Percentiles rank a stretch among this genome's conserved stretches.
Conservation (phyloP, 331 rosid species). For the Pyracantha coccinea region DNA sequence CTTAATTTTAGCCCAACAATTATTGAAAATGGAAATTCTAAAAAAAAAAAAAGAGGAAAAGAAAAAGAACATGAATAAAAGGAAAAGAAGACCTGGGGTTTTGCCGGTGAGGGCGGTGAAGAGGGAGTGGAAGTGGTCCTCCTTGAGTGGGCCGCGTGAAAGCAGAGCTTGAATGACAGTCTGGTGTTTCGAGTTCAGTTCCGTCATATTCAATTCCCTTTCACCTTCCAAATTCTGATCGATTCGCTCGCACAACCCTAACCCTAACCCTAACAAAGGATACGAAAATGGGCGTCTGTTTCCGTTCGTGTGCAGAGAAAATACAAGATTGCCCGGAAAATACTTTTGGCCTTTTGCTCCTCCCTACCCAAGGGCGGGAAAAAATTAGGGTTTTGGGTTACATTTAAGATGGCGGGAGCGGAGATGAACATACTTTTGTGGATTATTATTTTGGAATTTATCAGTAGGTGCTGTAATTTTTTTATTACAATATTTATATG, state of each 20-base stretch:
- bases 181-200: conserved; percentile 52
- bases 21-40: background rate
- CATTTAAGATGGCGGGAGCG: background rate
- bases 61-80: too few species aligned
- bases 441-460: background rate
- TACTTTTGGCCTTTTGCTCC: background rate
- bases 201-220: conserved; percentile 34
- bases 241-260: too few species aligned
- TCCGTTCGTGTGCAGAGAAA: background rate
- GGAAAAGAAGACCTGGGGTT: conserved; percentile 46
- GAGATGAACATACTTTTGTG: background rate
- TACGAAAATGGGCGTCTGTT: background rate
- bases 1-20: background rate
- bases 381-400: background rate
- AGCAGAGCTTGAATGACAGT: conserved; percentile 73
- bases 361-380: background rate
- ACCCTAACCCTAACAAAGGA: background rate
- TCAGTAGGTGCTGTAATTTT: too few species aligned
- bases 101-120: conserved; percentile 62
- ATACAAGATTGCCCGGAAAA: background rate
- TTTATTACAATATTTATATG: too few species aligned
- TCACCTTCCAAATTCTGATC: background rate
- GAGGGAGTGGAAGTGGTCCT: conserved; percentile 47
- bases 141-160: conserved; percentile 75
- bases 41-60: background rate